Evolutionary conservation across 73 alveolate genomes (phyloP).

Genomic region (Paramecium caudatum): DNA sequence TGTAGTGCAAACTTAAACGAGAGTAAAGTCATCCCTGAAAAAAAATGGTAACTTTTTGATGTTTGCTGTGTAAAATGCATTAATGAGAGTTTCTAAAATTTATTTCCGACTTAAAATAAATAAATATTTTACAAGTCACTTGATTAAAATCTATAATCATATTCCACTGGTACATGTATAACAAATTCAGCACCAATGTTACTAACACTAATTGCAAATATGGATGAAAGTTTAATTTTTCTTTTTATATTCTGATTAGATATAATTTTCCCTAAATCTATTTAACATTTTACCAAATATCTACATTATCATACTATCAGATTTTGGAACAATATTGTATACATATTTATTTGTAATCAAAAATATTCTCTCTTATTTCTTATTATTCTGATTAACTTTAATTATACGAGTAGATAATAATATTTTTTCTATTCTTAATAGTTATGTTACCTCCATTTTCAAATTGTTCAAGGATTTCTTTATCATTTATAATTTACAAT

Average conservation of each 20-base stretch:
- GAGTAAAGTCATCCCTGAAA: constrained; percentile 28
- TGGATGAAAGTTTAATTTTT: constrained; percentile 18
- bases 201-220: constrained; percentile 61
- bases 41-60: constrained; percentile 28
- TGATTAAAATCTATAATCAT: constrained; percentile 33
- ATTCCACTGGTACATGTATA: constrained; percentile 62
- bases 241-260: constrained; percentile 61
- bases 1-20: constrained; percentile 24
- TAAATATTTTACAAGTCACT: constrained; percentile 5
- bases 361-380: constrained; percentile 46
- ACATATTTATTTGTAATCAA: constrained; percentile 36
- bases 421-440: constrained; percentile 1
- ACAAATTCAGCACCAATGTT: constrained; percentile 59
- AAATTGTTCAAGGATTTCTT: constrained; percentile 27
- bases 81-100: neutral
- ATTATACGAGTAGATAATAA: constrained; percentile 36
- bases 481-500: neutral
- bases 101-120: constrained; percentile 8
- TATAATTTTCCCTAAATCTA: constrained; percentile 34
- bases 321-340: constrained; percentile 43
- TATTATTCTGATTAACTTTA: constrained; percentile 35
- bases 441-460: constrained; percentile 52
- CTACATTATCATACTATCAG: constrained; percentile 17
- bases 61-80: neutral
- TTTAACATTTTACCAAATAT: neutral